A percentile compares a stretch with the other conserved stretches of the same genome.
phyloP scores from a whole-genome alignment of 208 protist genomes.

The Trypanosoma congolense region DNA sequence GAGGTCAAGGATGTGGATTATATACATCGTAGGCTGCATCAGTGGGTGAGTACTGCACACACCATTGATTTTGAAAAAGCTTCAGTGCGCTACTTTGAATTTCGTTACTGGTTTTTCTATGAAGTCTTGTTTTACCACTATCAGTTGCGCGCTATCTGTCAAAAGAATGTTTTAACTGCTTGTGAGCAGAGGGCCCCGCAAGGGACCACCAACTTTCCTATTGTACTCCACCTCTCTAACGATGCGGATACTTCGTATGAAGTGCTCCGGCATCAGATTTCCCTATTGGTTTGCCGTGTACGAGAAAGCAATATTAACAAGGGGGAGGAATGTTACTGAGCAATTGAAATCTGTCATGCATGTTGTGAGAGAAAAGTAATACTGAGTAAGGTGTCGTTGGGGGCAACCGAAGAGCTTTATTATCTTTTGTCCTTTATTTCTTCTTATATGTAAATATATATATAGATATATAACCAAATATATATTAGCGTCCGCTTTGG shows the following conservation, averaged over 20 bases:
- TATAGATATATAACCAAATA: too few species aligned
- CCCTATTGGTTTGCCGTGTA: background rate
- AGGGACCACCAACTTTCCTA: background rate
- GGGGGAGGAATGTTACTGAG: background rate
- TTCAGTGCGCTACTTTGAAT: conserved; percentile 38
- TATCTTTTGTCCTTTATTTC: too few species aligned
- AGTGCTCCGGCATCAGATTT: conserved; percentile 1
- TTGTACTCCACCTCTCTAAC: conserved; percentile 12
- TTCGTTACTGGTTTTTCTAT: conserved; percentile 69
- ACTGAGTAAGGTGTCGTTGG: too few species aligned
- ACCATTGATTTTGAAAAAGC: background rate
- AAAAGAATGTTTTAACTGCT: conserved; percentile 13
- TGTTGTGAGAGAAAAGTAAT: too few species aligned
- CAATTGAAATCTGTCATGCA: too few species aligned
- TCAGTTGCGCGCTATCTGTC: conserved; percentile 23
- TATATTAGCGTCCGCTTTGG: too few species aligned
- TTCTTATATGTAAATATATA: too few species aligned
- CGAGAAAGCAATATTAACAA: conserved; percentile 1
- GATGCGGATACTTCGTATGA: conserved; percentile 11
- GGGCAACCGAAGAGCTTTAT: too few species aligned
- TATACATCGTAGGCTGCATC: conserved; percentile 10
- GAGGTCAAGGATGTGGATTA: conserved; percentile 16
- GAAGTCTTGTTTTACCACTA: conserved; percentile 59
- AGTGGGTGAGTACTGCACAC: background rate
- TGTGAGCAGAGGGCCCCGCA: background rate